A percentile compares a stretch with the other conserved stretches of the same genome.
Evolutionary conservation across 495 filamentous ascomycete genomes (phyloP).

Genomic region (Penicillium argentinense): DNA sequence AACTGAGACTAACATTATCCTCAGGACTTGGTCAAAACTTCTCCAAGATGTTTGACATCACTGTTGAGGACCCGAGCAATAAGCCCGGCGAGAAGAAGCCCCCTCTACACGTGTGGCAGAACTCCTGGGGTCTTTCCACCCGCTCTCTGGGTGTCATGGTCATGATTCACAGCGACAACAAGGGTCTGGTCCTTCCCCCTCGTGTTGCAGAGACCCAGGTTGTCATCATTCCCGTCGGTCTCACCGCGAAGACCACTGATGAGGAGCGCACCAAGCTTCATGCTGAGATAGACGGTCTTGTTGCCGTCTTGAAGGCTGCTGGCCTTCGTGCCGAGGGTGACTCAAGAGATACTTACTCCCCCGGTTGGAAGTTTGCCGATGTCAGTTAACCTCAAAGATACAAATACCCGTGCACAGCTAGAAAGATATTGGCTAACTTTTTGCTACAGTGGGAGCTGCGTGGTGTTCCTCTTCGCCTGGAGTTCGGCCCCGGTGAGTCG

Average conservation of each 20-base stretch:
- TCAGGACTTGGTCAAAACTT: conserved; percentile 90
- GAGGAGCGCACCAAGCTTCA: conserved; percentile 73
- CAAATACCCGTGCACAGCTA: too few relatives aligned
- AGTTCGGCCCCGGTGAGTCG: conserved; percentile 92
- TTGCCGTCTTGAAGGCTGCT: conserved; percentile 59
- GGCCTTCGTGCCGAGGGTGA: conserved; percentile 74
- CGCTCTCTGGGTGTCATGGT: conserved; percentile 96
- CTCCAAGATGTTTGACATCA: conserved; percentile 97
- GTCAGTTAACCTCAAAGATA: too few relatives aligned
- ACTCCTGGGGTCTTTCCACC: conserved; percentile 97
- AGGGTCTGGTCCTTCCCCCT: conserved; percentile 88
- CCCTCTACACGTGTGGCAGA: conserved; percentile 88
- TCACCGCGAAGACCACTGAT: conserved; percentile 79
- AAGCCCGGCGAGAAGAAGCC: conserved; percentile 70
- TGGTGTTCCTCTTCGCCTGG: conserved; percentile 88
- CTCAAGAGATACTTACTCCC: conserved; percentile 80
- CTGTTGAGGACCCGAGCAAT: conserved; percentile 82
- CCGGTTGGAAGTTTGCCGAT: conserved; percentile 97
- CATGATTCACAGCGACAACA: conserved; percentile 94
- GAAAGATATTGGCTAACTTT: too few relatives aligned
- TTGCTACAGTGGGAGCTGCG: conserved; percentile 97
- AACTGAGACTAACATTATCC: background rate
- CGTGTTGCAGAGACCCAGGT: conserved; percentile 83
- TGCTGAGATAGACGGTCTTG: conserved; percentile 67
- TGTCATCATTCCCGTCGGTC: conserved; percentile 88